Conservation (phyloP, 2,329 filamentous ascomycete species). For the Arthrobotrys pseudoclavata region DNA sequence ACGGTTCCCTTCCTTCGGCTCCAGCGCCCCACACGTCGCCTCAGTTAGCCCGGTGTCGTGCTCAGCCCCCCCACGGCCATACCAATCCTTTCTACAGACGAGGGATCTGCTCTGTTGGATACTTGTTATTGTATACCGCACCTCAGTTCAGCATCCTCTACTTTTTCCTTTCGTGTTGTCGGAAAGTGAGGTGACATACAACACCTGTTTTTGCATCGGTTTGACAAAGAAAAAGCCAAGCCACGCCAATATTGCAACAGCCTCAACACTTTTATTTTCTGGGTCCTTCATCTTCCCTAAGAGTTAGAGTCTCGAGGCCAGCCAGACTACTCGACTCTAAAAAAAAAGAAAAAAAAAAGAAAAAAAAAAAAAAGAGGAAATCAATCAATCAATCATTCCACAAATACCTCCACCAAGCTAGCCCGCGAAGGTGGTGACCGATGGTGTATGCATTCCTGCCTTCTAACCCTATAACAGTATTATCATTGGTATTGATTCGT, state of each 20-base stretch:
- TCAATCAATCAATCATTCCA: neutral
- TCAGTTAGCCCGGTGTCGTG: constrained; percentile 38
- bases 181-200: neutral
- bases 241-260: constrained; percentile 20
- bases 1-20: constrained; percentile 52
- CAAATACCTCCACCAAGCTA: constrained; percentile 37
- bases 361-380: constrained; percentile 16
- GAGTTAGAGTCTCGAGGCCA: too few relatives aligned
- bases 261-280: constrained; percentile 9
- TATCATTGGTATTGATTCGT: constrained; percentile 7
- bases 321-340: too few relatives aligned
- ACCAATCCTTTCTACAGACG: constrained; percentile 4
- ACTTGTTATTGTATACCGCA: constrained; percentile 5
- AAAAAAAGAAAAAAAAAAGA: constrained; percentile 28
- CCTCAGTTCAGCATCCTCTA: constrained; percentile 13
- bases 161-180: constrained; percentile 5
- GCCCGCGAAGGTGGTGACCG: constrained; percentile 42
- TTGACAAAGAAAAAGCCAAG: constrained; percentile 8
- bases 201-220: neutral
- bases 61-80: constrained; percentile 17
- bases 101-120: constrained; percentile 11
- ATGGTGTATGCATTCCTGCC: constrained; percentile 37
- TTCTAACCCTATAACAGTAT: neutral
- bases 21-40: constrained; percentile 49
- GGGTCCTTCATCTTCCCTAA: neutral